Evolutionary conservation across 192 early-diverging fungal genomes (phyloP).

Genomic region (Podila verticillata): DNA sequence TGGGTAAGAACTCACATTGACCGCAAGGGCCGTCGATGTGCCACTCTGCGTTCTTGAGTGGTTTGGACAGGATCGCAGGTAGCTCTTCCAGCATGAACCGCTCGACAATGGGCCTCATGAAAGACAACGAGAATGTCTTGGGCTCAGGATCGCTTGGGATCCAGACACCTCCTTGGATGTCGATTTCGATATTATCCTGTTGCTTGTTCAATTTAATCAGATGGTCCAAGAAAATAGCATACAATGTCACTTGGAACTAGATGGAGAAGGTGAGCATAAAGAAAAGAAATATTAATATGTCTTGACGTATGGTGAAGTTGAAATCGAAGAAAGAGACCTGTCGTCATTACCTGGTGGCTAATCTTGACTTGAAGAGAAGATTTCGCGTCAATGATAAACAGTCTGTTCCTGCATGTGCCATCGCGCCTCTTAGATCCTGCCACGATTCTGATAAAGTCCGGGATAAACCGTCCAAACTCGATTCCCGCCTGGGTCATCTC

Average conservation of each 20-base stretch:
- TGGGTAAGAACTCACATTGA: conserved; percentile 43
- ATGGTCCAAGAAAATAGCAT: conserved; percentile 44
- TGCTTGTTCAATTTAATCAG: conserved; percentile 33
- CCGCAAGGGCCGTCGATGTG: conserved; percentile 40
- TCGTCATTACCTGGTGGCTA: conserved; percentile 31
- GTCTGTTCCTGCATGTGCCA: conserved; percentile 18
- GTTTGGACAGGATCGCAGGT: conserved; percentile 27
- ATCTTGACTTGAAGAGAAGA: conserved; percentile 40
- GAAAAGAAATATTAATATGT: not conserved
- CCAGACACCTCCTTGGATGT: conserved; percentile 34
- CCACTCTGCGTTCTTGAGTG: conserved; percentile 11
- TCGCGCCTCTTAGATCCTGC: conserved; percentile 7
- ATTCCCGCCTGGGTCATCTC: conserved; percentile 38
- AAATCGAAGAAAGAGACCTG: not conserved
- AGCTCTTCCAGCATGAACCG: conserved; percentile 33
- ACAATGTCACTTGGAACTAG: conserved; percentile 46
- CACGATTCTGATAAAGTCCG: conserved; percentile 36
- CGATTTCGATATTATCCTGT: conserved; percentile 26
- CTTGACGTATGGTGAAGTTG: not conserved
- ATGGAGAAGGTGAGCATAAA: not conserved
- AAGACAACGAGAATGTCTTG: conserved; percentile 21
- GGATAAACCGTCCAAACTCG: conserved; percentile 38
- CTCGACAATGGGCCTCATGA: conserved; percentile 45
- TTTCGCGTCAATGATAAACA: conserved; percentile 49
- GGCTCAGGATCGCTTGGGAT: conserved; percentile 25